These are phyloP conservation scores for Cucurbita moschata DNA, from an alignment of 306 rosid species.

Conservation along the genomic window DNA sequence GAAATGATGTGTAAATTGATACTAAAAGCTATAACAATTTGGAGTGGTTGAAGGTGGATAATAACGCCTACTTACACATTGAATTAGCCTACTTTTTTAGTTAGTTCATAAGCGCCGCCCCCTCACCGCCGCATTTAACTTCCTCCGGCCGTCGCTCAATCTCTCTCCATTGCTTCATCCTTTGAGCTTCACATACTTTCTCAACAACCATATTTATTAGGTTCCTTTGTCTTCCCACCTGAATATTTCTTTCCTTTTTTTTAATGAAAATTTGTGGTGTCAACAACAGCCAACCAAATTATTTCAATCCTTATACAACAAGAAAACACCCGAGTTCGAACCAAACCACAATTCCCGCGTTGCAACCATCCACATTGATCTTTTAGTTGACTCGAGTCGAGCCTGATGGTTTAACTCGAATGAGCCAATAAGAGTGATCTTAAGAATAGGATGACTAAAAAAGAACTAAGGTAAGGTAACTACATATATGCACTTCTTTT, in stretches of 20 bases:
- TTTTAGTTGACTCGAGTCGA: no score
- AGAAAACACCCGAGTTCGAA: no score
- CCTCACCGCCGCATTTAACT: conserved; percentile 4
- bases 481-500: no score
- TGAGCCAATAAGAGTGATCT: no score
- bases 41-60: conserved; percentile 44
- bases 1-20: background rate
- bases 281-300: no score
- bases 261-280: no score
- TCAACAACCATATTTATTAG: conserved; percentile 5
- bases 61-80: conserved; percentile 28
- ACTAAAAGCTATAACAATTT: background rate
- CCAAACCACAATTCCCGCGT: no score
- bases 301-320: no score
- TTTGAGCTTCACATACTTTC: background rate
- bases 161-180: background rate
- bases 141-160: background rate
- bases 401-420: no score
- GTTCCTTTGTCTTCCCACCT: background rate
- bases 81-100: conserved; percentile 58
- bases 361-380: no score
- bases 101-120: conserved; percentile 37
- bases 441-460: no score
- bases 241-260: background rate
- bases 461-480: no score